A percentile compares a stretch with the other conserved stretches of the same genome.
Conservation (phyloP, 179 eudicot species). For the Beta lomatogona region DNA sequence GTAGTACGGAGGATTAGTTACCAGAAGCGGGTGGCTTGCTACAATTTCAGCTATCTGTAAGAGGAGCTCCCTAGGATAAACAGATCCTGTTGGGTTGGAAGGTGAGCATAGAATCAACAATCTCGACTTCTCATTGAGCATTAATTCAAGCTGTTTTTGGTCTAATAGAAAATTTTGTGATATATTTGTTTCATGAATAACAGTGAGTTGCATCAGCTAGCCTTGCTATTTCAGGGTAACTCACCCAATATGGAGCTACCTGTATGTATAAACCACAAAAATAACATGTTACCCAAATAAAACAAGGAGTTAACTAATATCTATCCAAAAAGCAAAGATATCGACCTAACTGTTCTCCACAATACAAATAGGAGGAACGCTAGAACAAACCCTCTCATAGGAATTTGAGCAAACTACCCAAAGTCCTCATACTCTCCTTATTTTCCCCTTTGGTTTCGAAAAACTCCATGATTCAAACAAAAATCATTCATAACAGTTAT, state of each 20-base stretch:
- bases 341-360: no score
- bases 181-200: slow-evolving; percentile 69
- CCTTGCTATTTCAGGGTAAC: slow-evolving; percentile 94
- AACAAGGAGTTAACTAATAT: no score
- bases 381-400: no score
- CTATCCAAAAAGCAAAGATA: no score
- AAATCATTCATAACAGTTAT: no score
- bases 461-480: no score
- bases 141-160: slow-evolving; percentile 73
- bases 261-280: slow-evolving; percentile 15
- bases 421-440: no score
- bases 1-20: slow-evolving; percentile 23
- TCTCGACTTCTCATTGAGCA: slow-evolving; percentile 75
- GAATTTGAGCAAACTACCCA: no score
- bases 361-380: no score
- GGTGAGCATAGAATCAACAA: slow-evolving; percentile 87
- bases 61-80: slow-evolving; percentile 74
- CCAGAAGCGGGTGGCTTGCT: slow-evolving; percentile 83
- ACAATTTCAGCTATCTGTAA: slow-evolving; percentile 76
- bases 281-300: background rate
- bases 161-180: slow-evolving; percentile 78
- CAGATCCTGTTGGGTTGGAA: slow-evolving; percentile 89
- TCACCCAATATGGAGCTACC: slow-evolving; percentile 94
- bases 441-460: no score
- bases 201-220: slow-evolving; percentile 89